Evolutionary conservation across 164 flowering plant species (phyloP), one percentile per base, ranked within the genome.

Genomic region (Warburgia ugandensis): DNA sequence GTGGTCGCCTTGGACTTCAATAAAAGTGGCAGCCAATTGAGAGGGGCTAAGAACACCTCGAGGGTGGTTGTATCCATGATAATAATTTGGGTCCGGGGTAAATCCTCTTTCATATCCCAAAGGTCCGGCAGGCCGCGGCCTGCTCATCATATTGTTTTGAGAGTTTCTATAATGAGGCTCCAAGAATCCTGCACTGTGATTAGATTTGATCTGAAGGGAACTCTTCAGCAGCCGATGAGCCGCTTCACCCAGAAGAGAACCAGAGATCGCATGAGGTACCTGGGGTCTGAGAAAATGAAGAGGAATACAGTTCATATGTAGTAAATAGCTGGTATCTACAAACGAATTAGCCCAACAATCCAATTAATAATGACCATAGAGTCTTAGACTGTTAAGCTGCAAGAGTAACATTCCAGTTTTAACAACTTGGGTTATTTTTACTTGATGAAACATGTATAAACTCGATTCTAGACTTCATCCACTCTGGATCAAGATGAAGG

Each of bases 221-320:
- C 81, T 79, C 59, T 73, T 86, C 17, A 92, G 74, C 25, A 92
- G 78, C 49, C 99, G 94, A 60, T 82, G 86, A 29, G 97, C 91
- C 32, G 99, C 99, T 73, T 89, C 94, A 51, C 96, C 97, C 61
- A 92, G 58, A 21, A 41, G 33, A 54, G 79, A 76, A 21, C 97
- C 99, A 55, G 74, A 71, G 49, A 92, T 80, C 14, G 92, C 94
- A 22, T 86, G 78, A 22, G 85, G 71, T 22, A 83, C 77, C 58
- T 69, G 92, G 28, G 78, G 79, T 78, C 99, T 92, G 73, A n/a
- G n/a, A 59, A 69, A 26, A 3, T 14, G 6, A 13, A 38, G 56
- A 19, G 11, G 41, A 3, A 9, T 10, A 14, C 17, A 3, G 41
- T 37, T 20, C 36, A 41, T 33, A 7, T 12, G 28, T 2, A 9